Evolutionary conservation across 208 protist genomes (phyloP).

Genomic region (Crithidia expoeki): DNA sequence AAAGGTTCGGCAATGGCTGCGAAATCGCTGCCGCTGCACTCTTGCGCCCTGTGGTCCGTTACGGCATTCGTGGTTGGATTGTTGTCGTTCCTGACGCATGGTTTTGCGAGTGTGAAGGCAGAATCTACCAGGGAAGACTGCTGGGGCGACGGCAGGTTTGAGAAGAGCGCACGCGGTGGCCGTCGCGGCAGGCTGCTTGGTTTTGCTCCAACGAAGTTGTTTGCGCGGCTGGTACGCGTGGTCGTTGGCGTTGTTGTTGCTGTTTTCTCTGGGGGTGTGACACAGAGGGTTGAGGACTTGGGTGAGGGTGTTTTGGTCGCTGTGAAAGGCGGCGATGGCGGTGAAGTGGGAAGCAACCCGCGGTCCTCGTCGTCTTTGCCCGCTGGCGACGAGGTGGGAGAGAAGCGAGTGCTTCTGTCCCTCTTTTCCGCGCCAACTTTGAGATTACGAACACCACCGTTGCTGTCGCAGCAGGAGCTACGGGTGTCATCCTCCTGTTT

Average conservation of each 20-base stretch:
- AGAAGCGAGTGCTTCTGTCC: no score
- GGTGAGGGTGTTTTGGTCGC: background rate
- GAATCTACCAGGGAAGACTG: conserved; percentile 5
- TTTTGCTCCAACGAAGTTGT: background rate
- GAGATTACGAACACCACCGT: no score
- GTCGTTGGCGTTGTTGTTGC: no score
- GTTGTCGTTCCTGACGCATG: background rate
- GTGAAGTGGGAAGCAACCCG: conserved; percentile 6
- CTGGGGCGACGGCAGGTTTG: conserved; percentile 11
- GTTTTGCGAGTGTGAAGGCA: background rate
- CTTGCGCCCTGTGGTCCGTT: background rate
- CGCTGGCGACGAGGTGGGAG: background rate
- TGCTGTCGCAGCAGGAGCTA: no score
- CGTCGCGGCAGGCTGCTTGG: conserved; percentile 12
- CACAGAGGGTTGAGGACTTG: background rate
- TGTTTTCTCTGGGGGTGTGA: conserved; percentile 3
- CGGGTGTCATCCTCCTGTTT: no score
- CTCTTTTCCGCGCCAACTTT: no score
- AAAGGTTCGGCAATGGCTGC: background rate
- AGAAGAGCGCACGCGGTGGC: conserved; percentile 17
- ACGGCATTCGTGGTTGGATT: background rate
- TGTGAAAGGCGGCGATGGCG: conserved; percentile 1
- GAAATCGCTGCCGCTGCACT: background rate
- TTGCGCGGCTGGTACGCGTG: background rate
- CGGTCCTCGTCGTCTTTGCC: background rate